Conservation (phyloP, 2,329 filamentous ascomycete species). For the Xylaria sp. region DNA sequence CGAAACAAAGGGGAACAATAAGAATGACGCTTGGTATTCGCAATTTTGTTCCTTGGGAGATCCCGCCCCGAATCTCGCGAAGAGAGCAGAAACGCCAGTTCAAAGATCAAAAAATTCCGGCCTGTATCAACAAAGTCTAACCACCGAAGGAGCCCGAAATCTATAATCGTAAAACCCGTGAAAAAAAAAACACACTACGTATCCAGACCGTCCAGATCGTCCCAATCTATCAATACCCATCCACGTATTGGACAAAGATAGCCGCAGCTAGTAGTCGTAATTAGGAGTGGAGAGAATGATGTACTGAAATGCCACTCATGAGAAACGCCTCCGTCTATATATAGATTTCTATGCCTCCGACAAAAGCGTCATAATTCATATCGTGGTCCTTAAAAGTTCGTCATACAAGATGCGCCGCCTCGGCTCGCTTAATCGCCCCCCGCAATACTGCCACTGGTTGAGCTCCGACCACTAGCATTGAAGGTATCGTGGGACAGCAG, state of each 20-base stretch:
- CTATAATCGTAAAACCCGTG: slow-evolving; percentile 44
- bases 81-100: slow-evolving; percentile 36
- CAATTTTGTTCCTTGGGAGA: slow-evolving; percentile 36
- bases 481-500: slow-evolving; percentile 74
- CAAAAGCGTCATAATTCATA: slow-evolving; percentile 47
- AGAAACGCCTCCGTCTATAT: slow-evolving; percentile 49
- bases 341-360: slow-evolving; percentile 44
- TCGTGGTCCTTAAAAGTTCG: slow-evolving; percentile 34
- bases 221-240: slow-evolving; percentile 34
- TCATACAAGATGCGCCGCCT: slow-evolving; percentile 46
- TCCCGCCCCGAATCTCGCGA: slow-evolving; percentile 31
- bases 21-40: slow-evolving; percentile 33
- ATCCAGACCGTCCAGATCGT: slow-evolving; percentile 26
- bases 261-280: slow-evolving; percentile 31
- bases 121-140: slow-evolving; percentile 45
- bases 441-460: slow-evolving; percentile 79
- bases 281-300: slow-evolving; percentile 39
- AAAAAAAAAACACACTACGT: slow-evolving; percentile 32
- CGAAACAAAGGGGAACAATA: slow-evolving; percentile 22
- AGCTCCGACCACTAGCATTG: slow-evolving; percentile 79
- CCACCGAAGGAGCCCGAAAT: slow-evolving; percentile 46
- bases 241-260: slow-evolving; percentile 33
- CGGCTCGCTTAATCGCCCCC: slow-evolving; percentile 74
- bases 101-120: slow-evolving; percentile 32
- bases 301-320: slow-evolving; percentile 35